Evolutionary conservation across 768 basidiomycete species (phyloP), one percentile per base, ranked within the genome.

Genomic region (Mycena vulgaris): DNA sequence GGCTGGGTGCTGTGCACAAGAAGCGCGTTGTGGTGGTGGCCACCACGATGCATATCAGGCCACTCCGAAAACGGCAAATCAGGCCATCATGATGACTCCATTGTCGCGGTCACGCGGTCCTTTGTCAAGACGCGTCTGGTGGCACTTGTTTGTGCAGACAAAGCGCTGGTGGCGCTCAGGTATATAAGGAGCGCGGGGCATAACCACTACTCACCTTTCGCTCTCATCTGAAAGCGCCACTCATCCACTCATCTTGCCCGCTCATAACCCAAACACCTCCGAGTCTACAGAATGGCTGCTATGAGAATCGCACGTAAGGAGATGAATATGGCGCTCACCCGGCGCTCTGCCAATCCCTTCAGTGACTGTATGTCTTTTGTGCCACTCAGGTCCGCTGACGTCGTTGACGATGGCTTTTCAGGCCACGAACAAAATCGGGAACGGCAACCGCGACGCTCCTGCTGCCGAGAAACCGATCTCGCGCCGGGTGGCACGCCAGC

Each of bases 401-500:
- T 13, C 30, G 14, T 35, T 28, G 45, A 47, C 45, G n/a, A 7
- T 3, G n/a, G n/a, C 13, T 23, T 42, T 14, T n/a, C 48, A 62
- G 60, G 60, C 60, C 16, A 51, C 60, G 10, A 62, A 62, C 17
- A 51, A 8, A 11, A 25, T 33, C 40, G 19, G 40, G 10, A 9
- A 5, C 21, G 4, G 25, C 11, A 3, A 9, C 14, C 11, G 2
- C 7, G 23, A 40, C 21, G 56, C 7, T 13, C 14, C 27, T 17
- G 37, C 60, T 13, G 10, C 31, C n/a, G 23, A 51, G 33, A 62
- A 51, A 17, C 48, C 48, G 4, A 16, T 62, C 5, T 62, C 60
- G 48, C 47, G 60, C 11, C 60, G 60, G 35, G 35, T 21, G 3
- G 60, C 60, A 19, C 60, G 60, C 10, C 30, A 51, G 21, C 47